A percentile compares a stretch with the other conserved stretches of the same genome.
Evolutionary conservation across 345 rosid species (phyloP).

Genomic region (Pistacia vera): DNA sequence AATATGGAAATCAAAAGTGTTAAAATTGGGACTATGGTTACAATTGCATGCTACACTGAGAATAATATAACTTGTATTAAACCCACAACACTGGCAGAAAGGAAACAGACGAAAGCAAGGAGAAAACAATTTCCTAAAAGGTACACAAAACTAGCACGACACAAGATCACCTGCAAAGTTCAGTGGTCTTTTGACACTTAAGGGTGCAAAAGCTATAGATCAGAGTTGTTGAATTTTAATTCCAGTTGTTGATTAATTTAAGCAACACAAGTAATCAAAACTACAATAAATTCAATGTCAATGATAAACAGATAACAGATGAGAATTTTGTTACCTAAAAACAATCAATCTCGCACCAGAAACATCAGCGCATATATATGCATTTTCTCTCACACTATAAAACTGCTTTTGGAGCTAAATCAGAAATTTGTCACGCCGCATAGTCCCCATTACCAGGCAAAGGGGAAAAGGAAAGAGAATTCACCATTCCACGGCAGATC

Average conservation of each 20-base stretch:
- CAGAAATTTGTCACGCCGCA: constrained; percentile 97
- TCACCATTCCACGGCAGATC: constrained; percentile 97
- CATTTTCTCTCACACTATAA: too few species aligned
- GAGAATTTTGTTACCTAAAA: neutral
- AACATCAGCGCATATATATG: too few species aligned
- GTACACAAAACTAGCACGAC: neutral
- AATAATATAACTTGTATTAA: neutral
- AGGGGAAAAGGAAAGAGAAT: constrained; percentile 95
- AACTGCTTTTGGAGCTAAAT: constrained; percentile 43
- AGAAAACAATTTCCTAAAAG: neutral
- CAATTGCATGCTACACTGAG: neutral
- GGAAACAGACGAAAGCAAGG: neutral
- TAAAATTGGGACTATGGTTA: neutral
- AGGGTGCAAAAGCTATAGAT: neutral
- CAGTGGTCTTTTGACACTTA: neutral
- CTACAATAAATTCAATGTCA: neutral
- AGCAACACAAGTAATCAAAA: neutral
- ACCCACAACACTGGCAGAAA: neutral
- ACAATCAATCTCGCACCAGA: too few species aligned
- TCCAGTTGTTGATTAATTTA: neutral
- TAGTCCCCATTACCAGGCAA: constrained; percentile 97
- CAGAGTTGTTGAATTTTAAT: neutral
- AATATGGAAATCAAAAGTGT: neutral
- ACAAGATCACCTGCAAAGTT: constrained; percentile 7
- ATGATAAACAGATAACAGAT: neutral